Conservation (phyloP, 371 early-diverging fungal species). For the Fennellomyces sp. region DNA sequence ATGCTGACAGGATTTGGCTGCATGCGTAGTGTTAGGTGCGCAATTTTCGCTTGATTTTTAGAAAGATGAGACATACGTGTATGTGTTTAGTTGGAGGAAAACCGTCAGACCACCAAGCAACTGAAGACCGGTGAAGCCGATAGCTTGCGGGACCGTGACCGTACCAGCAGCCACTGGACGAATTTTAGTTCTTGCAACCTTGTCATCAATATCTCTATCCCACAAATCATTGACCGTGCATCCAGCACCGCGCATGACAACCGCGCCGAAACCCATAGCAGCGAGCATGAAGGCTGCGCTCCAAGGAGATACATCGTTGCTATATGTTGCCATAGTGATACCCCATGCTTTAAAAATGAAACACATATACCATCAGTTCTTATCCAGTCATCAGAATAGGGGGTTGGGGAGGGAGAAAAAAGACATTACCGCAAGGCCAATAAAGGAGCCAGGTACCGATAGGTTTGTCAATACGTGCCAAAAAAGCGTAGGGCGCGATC, state of each 20-base stretch:
- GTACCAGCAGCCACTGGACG: constrained; percentile 88
- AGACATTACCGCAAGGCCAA: constrained; percentile 81
- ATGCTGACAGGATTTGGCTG: constrained; percentile 82
- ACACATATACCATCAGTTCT: no score
- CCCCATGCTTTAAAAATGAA: constrained; percentile 63
- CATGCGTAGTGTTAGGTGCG: no score
- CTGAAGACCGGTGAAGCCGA: constrained; percentile 82
- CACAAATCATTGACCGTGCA: constrained; percentile 97
- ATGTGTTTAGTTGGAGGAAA: constrained; percentile 73
- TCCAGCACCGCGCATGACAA: constrained; percentile 97
- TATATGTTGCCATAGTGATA: constrained; percentile 81
- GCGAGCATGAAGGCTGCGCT: constrained; percentile 69
- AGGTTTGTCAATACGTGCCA: constrained; percentile 89
- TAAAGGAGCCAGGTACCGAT: constrained; percentile 91
- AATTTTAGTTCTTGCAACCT: constrained; percentile 83
- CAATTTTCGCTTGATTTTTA: no score
- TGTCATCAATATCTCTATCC: constrained; percentile 89
- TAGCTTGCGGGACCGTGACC: constrained; percentile 70
- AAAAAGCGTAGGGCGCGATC: constrained; percentile 71
- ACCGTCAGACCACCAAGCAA: constrained; percentile 81
- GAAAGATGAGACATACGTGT: constrained; percentile 47
- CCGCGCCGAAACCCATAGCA: constrained; percentile 87
- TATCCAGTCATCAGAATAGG: neutral
- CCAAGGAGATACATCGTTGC: constrained; percentile 46
- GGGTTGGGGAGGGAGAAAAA: neutral